phyloP scores from a whole-genome alignment of 1,139 yeast genomes.

The Geotrichum citri-aurantii region DNA sequence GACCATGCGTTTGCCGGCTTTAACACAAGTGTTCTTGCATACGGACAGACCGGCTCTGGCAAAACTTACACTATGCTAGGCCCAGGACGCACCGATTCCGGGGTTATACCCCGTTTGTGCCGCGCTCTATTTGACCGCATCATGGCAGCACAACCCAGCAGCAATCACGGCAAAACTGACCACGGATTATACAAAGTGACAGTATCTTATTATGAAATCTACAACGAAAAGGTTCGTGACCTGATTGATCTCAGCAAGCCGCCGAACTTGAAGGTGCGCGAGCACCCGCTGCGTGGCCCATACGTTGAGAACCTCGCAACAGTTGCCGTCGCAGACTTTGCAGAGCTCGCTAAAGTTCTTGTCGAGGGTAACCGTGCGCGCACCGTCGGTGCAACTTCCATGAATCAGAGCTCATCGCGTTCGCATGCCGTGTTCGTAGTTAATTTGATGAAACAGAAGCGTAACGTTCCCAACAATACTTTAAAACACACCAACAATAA shows the following conservation, averaged over 20 bases:
- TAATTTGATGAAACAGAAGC: not conserved
- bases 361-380: conserved; percentile 66
- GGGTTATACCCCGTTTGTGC: conserved; percentile 14
- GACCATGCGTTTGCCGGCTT: conserved; percentile 48
- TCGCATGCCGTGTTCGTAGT: conserved; percentile 72
- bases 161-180: not conserved
- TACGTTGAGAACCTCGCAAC: conserved; percentile 67
- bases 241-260: conserved; percentile 41
- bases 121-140: conserved; percentile 10
- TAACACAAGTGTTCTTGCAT: conserved; percentile 79
- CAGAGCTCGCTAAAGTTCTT: conserved; percentile 57
- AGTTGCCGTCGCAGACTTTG: conserved; percentile 49
- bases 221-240: conserved; percentile 81
- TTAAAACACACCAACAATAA: not conserved
- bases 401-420: conserved; percentile 69
- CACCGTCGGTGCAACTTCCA: conserved; percentile 83
- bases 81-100: conserved; percentile 27
- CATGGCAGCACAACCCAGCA: not conserved
- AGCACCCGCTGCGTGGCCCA: conserved; percentile 66
- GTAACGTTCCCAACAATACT: not conserved
- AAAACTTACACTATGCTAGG: conserved; percentile 89
- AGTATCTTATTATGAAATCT: conserved; percentile 78
- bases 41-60: conserved; percentile 89
- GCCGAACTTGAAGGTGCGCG: conserved; percentile 64
- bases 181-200: conserved; percentile 34